phyloP scores from a whole-genome alignment of 345 rosid species.

The Nephelium lappaceum region DNA sequence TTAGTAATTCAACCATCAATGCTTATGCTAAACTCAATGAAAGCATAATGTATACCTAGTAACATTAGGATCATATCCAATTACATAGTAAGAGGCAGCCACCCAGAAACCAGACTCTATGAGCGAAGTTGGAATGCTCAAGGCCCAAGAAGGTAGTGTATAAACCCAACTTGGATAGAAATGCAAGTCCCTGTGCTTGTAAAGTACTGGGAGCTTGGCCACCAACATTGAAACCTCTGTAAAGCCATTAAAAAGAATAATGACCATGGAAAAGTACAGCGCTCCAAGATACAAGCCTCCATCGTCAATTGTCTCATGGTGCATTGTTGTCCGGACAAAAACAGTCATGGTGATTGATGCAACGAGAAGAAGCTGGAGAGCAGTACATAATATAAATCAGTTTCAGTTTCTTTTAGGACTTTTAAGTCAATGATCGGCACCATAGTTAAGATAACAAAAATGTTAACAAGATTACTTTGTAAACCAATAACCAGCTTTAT shows the following conservation, averaged over 20 bases:
- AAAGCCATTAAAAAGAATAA: constrained; percentile 95
- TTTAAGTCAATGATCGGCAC: constrained; percentile 1
- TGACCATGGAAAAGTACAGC: constrained; percentile 93
- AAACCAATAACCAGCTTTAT: constrained; percentile 1
- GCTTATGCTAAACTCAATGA: constrained; percentile 14
- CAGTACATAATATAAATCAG: constrained; percentile 24
- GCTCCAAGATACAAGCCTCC: constrained; percentile 90
- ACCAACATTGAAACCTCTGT: constrained; percentile 98
- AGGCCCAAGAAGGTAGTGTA: constrained; percentile 87
- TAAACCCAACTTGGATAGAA: constrained; percentile 98
- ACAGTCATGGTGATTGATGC: constrained; percentile 97
- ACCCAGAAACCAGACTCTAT: constrained; percentile 97
- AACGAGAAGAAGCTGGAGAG: constrained; percentile 84
- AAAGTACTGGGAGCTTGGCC: constrained; percentile 91
- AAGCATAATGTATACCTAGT: constrained; percentile 52
- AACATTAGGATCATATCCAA: constrained; percentile 88
- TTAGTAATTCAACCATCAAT: constrained; percentile 15
- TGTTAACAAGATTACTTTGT: constrained; percentile 3
- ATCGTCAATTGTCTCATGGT: constrained; percentile 77
- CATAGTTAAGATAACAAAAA: not conserved
- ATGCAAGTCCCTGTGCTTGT: constrained; percentile 93
- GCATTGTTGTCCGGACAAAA: constrained; percentile 84
- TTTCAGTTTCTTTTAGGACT: not conserved
- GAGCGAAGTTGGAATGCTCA: constrained; percentile 86
- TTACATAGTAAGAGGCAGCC: constrained; percentile 77